phyloP scores from a whole-genome alignment of 805 yeast genomes.

The Barnettozyma wickerhamii region DNA sequence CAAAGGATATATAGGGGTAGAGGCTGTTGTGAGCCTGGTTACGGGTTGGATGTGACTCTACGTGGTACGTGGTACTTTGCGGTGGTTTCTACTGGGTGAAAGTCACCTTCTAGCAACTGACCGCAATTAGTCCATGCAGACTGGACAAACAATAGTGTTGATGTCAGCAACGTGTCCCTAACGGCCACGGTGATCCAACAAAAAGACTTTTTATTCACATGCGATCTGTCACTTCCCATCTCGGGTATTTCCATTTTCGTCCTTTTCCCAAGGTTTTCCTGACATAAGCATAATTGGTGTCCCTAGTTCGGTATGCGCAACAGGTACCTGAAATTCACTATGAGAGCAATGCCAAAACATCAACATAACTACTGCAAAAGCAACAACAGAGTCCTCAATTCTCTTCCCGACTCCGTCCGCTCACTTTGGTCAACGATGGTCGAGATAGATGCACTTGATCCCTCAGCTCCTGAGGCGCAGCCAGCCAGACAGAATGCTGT shows the following conservation, averaged over 20 bases:
- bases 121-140: not conserved
- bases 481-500: slow-evolving; percentile 16
- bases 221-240: too few species aligned
- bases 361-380: not conserved
- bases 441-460: slow-evolving; percentile 13
- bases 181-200: not conserved
- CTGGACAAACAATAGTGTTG: not conserved
- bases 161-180: slow-evolving; percentile 4
- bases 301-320: not conserved
- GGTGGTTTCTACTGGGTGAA: too few species aligned
- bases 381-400: not conserved
- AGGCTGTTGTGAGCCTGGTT: too few species aligned
- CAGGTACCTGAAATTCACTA: not conserved
- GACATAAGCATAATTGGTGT: too few species aligned
- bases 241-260: not conserved
- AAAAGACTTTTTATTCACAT: slow-evolving; percentile 1
- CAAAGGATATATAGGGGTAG: too few species aligned
- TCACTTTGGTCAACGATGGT: slow-evolving; percentile 1
- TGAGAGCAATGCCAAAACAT: not conserved
- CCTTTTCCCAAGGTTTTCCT: too few species aligned
- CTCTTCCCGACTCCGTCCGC: not conserved
- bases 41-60: too few species aligned
- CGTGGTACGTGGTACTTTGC: too few species aligned
- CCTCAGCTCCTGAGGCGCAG: slow-evolving; percentile 8
- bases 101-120: too few species aligned